These are phyloP conservation scores for Ophiognomonia clavigignenti-juglandacearum DNA, from an alignment of 2,329 filamentous ascomycete species.

Conservation along the genomic window DNA sequence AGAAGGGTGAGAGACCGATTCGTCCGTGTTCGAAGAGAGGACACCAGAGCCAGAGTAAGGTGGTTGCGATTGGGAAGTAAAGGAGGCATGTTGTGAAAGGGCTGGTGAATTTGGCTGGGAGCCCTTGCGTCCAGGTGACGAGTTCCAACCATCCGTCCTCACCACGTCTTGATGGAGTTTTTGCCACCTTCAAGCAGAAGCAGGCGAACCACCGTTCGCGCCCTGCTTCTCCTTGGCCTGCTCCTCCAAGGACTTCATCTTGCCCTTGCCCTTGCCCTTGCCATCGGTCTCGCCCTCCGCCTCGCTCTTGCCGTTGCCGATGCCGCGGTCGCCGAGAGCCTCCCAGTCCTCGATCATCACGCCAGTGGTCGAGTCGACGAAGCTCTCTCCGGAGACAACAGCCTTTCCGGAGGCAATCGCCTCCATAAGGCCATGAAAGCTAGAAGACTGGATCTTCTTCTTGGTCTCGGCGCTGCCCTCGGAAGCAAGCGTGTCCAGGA, in stretches of 20 bases:
- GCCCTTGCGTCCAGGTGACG: conserved; percentile 8
- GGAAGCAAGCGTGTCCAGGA: conserved; percentile 64
- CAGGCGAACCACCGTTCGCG: too few relatives aligned
- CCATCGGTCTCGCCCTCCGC: background rate
- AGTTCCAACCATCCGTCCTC: conserved; percentile 11
- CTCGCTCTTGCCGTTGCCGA: background rate
- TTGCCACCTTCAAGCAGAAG: conserved; percentile 1
- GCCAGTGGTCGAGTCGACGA: conserved; percentile 38
- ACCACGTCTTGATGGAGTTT: conserved; percentile 10
- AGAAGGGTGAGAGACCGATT: background rate
- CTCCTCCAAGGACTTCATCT: background rate
- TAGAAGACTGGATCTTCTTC: conserved; percentile 73
- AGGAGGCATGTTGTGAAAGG: too few relatives aligned
- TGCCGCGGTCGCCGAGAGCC: background rate
- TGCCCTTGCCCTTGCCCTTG: conserved; percentile 3
- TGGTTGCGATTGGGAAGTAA: too few relatives aligned
- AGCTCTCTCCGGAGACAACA: conserved; percentile 64
- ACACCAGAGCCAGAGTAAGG: conserved; percentile 1
- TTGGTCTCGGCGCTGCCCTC: conserved; percentile 45
- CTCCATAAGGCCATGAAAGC: conserved; percentile 73
- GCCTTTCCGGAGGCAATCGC: conserved; percentile 68
- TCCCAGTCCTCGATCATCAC: conserved; percentile 3
- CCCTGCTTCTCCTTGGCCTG: background rate
- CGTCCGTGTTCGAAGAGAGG: background rate
- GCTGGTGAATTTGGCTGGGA: too few relatives aligned